Evolutionary conservation across 805 yeast species (phyloP), one percentile per base, ranked within the genome.

Genomic region (Sugiyamaella mastotermitis): DNA sequence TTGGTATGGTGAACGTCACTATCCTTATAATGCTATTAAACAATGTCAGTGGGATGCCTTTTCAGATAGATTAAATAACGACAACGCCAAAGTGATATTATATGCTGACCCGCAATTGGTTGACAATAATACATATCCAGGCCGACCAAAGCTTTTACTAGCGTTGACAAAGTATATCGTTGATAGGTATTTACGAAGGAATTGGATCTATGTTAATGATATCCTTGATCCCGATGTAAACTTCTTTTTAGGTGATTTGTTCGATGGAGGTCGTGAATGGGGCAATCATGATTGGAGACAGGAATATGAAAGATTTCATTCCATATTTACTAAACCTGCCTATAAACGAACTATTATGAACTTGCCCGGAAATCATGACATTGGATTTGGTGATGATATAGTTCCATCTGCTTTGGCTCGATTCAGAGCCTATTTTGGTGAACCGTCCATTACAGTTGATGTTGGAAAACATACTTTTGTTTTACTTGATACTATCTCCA

Each of bases 181-280:
- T 11, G 98, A 92, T 56, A 78, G 82, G 47, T 88, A 85, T 52
- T 78, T 86, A 49, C 79, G 74, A 46, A 69, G 87, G 38, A 87
- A 90, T 57, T 77, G 84, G 70, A 71, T 73, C 49, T 65, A 66
- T 42, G 60, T 80, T 27, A 80, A 81, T 45, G 46, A 61, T 5
- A 46, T 61, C 2, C 66, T 92, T 37, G 74, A 76, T 24, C 96
- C 97, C 0, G 82, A 87, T 51, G 66, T 82, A 1, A 76, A 78
- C 3, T 60, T 90, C 4, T 90, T 86, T 55, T 62, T 92, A 19
- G 98, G 98, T 2, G 98, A 92, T 57, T 60, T 90, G 49, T 83
- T 90, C 56, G 98, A 92, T 61, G 97, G 97, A 9, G 97, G 97
- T 0, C 69, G 98, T 41, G 80, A 80, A 38, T 87, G 95, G 90